Conservation (phyloP, 1,284 basidiomycete species). For the Volvariella surrecta region DNA sequence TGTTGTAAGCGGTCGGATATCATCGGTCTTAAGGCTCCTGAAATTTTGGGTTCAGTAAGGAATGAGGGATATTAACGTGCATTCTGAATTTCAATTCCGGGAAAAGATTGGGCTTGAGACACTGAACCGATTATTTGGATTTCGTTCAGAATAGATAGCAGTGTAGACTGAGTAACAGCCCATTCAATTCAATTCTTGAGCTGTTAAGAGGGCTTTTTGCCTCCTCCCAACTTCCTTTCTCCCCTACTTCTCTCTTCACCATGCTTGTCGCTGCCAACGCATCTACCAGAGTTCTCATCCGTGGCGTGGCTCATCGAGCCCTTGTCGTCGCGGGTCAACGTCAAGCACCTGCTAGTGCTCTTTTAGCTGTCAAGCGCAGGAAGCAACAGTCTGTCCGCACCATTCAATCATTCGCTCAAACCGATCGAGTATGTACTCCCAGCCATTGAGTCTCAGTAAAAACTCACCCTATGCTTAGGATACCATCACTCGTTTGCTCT, state of each 20-base stretch:
- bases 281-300: slow-evolving; percentile 13
- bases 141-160: too few relatives aligned
- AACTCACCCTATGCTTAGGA: slow-evolving; percentile 42
- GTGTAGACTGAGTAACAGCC: too few relatives aligned
- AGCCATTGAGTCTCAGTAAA: slow-evolving; percentile 2
- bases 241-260: slow-evolving; percentile 6
- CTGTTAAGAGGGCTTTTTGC: background rate
- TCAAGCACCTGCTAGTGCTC: slow-evolving; percentile 32
- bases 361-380: slow-evolving; percentile 15
- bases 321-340: slow-evolving; percentile 40
- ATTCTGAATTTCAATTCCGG: too few relatives aligned
- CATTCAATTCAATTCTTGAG: too few relatives aligned
- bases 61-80: too few relatives aligned
- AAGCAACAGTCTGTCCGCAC: slow-evolving; percentile 23
- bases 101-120: too few relatives aligned
- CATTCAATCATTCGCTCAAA: slow-evolving; percentile 48
- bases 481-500: slow-evolving; percentile 87
- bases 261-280: slow-evolving; percentile 15
- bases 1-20: too few relatives aligned
- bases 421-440: slow-evolving; percentile 44
- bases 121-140: too few relatives aligned
- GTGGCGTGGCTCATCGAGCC: slow-evolving; percentile 14
- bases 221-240: slow-evolving; percentile 12
- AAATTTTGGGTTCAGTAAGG: too few relatives aligned
- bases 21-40: too few relatives aligned